Evolutionary conservation across 768 basidiomycete species (phyloP).

Genomic region (Harrya chromipes): DNA sequence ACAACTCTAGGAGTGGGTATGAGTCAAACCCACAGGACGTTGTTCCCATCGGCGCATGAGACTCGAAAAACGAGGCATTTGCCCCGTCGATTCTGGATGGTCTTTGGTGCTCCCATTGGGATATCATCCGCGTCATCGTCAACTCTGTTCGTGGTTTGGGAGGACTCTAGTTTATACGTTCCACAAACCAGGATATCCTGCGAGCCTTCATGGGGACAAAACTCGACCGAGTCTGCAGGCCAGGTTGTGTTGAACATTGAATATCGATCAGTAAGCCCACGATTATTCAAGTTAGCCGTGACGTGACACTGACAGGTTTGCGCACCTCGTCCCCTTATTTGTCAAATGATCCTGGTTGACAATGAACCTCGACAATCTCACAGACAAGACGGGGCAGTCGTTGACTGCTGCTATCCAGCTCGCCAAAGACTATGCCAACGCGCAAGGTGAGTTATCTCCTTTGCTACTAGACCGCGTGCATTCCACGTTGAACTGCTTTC

Average conservation of each 20-base stretch:
- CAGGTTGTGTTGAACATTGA: conserved; percentile 59
- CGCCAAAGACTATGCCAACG: conserved; percentile 81
- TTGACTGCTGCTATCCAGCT: conserved; percentile 71
- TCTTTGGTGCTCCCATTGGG: neutral
- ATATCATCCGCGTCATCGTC: conserved; percentile 5
- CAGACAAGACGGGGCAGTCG: conserved; percentile 76
- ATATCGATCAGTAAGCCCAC: too few relatives aligned
- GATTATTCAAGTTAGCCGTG: too few relatives aligned
- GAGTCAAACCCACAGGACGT: conserved; percentile 33
- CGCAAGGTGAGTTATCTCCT: conserved; percentile 52
- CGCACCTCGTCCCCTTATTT: neutral
- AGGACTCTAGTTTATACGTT: conserved; percentile 77
- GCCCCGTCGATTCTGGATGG: conserved; percentile 51
- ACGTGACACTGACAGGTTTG: conserved; percentile 6
- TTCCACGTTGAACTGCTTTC: conserved; percentile 3
- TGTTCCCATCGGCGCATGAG: conserved; percentile 27
- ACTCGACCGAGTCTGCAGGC: conserved; percentile 90
- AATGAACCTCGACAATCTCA: conserved; percentile 67
- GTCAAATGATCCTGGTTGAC: neutral
- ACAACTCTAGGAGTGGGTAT: neutral
- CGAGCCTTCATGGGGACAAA: conserved; percentile 67
- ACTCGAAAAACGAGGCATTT: conserved; percentile 70
- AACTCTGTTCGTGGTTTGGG: neutral
- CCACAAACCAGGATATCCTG: conserved; percentile 78
- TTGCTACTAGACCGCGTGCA: neutral